phyloP scores from a whole-genome alignment of 2,329 filamentous ascomycete species.

The Emergomyces africanus region DNA sequence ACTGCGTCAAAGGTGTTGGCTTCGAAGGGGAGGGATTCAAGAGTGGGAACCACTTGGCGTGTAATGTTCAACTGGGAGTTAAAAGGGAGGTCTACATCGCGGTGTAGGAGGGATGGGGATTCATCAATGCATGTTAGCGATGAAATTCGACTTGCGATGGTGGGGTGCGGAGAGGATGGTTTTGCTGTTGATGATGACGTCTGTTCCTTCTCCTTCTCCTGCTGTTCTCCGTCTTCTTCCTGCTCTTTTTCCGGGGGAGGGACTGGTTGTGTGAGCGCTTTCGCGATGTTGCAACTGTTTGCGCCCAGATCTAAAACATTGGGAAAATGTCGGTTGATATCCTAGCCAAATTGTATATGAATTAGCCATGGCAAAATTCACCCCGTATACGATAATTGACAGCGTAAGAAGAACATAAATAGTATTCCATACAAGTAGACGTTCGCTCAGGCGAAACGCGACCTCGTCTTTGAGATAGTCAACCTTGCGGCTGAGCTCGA shows the following conservation, averaged over 20 bases:
- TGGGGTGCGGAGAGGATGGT: constrained; percentile 25
- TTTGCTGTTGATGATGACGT: not conserved
- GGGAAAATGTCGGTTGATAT: constrained; percentile 81
- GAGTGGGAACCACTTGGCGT: constrained; percentile 55
- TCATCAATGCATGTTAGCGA: constrained; percentile 72
- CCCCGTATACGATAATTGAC: not conserved
- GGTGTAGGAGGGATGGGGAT: constrained; percentile 62
- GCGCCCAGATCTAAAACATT: constrained; percentile 84
- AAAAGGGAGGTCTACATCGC: constrained; percentile 55
- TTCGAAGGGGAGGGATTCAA: constrained; percentile 62
- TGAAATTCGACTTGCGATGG: constrained; percentile 57
- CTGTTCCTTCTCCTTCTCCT: constrained; percentile 7
- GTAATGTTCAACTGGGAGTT: constrained; percentile 60
- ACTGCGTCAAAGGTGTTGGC: constrained; percentile 76
- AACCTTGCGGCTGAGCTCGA: constrained; percentile 59
- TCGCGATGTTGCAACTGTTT: constrained; percentile 88
- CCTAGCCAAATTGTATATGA: constrained; percentile 37
- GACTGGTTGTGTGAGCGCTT: constrained; percentile 57
- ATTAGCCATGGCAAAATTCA: constrained; percentile 1
- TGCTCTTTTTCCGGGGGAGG: constrained; percentile 41
- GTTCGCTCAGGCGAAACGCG: constrained; percentile 68
- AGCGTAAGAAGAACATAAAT: not conserved
- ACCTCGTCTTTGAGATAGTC: constrained; percentile 95
- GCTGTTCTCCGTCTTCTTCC: constrained; percentile 6
- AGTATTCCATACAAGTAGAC: constrained; percentile 53